phyloP scores from a whole-genome alignment of 345 rosid genomes.

The Lumnitzera racemosa region DNA sequence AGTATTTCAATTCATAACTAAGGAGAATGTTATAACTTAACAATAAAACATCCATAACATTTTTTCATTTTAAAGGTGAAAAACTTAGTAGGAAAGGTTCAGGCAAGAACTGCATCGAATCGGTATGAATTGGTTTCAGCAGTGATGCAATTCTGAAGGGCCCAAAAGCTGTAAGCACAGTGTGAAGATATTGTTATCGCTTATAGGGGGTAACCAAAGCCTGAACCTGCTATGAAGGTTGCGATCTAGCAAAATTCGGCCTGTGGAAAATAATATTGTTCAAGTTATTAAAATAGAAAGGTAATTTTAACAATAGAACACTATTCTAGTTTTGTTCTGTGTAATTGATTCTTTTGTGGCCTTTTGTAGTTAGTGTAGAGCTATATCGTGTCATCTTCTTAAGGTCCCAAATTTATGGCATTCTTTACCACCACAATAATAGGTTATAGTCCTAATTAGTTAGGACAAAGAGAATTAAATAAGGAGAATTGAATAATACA shows the following conservation, averaged over 20 bases:
- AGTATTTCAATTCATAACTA: no score
- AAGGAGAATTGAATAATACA: no score
- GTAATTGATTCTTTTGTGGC: constrained; percentile 29
- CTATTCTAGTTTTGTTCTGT: background rate
- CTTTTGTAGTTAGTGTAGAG: constrained; percentile 23
- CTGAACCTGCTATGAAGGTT: constrained; percentile 40
- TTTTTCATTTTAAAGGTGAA: no score
- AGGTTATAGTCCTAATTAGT: constrained; percentile 11
- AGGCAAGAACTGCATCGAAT: no score
- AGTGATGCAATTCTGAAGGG: constrained; percentile 21
- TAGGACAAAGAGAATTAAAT: background rate
- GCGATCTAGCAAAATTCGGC: constrained; percentile 39
- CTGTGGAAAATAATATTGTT: constrained; percentile 6
- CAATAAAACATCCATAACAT: no score
- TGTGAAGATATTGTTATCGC: constrained; percentile 24
- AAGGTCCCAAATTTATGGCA: background rate
- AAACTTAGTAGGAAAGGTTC: no score
- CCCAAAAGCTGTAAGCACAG: constrained; percentile 34
- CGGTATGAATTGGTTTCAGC: background rate
- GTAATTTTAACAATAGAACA: background rate
- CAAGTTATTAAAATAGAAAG: background rate
- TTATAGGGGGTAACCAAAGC: constrained; percentile 24
- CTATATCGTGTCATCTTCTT: constrained; percentile 13
- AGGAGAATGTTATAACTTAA: no score
- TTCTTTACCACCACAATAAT: constrained; percentile 1